Evolutionary conservation across 768 basidiomycete species (phyloP), one percentile per base, ranked within the genome.

Genomic region (Leucosporidium creatinivorum): DNA sequence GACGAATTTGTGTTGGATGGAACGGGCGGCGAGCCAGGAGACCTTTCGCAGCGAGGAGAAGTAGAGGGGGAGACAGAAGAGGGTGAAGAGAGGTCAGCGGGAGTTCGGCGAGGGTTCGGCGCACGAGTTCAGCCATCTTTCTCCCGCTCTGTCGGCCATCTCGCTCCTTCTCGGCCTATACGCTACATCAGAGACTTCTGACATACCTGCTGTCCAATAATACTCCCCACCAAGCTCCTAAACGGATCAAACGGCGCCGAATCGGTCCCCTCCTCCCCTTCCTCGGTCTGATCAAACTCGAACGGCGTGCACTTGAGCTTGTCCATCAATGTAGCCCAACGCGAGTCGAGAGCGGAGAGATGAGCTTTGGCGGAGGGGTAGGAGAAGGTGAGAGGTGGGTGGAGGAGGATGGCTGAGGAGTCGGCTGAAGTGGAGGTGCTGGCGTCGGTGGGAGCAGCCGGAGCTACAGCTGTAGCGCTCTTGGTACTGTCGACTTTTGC

Each of bases 11-110:
- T 91, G 88, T 48, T 81, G 85, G 67, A 94, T 91, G 25, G 89
- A 86, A 26, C 88, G 82, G 0, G 92, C 93, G 17, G 91, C 93
- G 54, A 87, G 78, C 89, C 88, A 91, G 1, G 89, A 90, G 28
- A 92, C 89, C 76, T 92, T 89, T 77, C 89, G 88, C 7, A 17
- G 39, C 15, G 39, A 44, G 28, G 84, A 83, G 70, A 89, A 84
- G 6, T 63, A 51, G 75, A 84, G 91, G 19, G 92, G 77, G 47
- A 87, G 82, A 58, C 85, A 80, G 76, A 92, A 93, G 63, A 81
- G 83, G 77, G 89, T 86, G 31, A 81, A 85, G 65, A 93, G 89
- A 25, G 89, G 85, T 44, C 10, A 44, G 39, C 39, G 39, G 15
- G 33, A 87, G 1, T 90, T 91, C 18, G 91, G 91, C 57, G 85